Base-by-base conservation (phyloP, 1,284 basidiomycete species). In the Tetrapyrgos nigripes region DNA sequence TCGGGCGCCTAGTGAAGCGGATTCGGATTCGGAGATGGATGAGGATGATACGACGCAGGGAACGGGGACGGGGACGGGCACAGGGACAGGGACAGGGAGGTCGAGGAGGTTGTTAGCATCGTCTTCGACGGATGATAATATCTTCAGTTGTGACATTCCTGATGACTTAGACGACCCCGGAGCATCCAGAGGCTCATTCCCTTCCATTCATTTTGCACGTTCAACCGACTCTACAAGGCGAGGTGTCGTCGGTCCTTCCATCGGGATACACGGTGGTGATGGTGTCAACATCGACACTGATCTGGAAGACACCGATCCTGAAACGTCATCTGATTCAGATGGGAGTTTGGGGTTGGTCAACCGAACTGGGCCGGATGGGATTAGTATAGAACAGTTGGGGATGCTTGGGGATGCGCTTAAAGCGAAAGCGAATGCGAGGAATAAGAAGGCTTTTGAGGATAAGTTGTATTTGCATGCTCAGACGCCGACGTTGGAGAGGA, bases 181-280 rank as follows among this genome's bases (percentile, higher is more conserved):
- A 77, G 13, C 75, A 13, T 83, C 81, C 51, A 78, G 79, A 53
- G 82, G 82, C 4, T 89, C 87, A 1, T 93, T 93, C 64, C 91
- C 91, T 0, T 91, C 88, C 65, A 93, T 94, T 9, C 89, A 91
- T 66, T 95, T 94, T 70, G 83, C 82, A 49, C 69, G 77, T 46
- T 69, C 80, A 59, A 70, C 77, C 13, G 79, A 83, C 1, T 63
- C 65, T 33, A 75, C 73, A 0, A 70, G 74, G 13, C 70, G 67
- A 19, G 76, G 76, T 50, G 62, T 75, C 56, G 66, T 47, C 35
- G 54, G 21, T 26, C 55, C 51, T 9, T 47, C 48, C 9, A 51
- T 44, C 17, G 53, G 78, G 31, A 76, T 78, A 35, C 79, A 80
- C 43, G 74, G 73, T 45, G 79, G 77, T 28, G 77, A 77, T 40